phyloP scores from a whole-genome alignment of 352 stramenopile genomes.

The Pythium oligandrum region DNA sequence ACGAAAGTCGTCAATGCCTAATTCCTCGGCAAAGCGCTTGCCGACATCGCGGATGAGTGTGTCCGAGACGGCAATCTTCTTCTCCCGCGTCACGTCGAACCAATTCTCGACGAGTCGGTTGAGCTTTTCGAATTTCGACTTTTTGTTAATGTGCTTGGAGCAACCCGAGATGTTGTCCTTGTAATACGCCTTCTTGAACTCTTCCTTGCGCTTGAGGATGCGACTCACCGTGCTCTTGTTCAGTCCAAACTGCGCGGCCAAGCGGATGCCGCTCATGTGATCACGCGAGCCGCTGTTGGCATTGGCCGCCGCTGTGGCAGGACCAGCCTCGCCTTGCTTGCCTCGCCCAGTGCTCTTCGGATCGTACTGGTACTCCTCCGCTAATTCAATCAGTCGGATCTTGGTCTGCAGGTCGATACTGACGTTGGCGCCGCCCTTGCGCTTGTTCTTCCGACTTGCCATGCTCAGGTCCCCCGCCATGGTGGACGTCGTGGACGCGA shows the following conservation, averaged over 20 bases:
- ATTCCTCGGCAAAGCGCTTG: constrained; percentile 64
- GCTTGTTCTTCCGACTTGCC: constrained; percentile 24
- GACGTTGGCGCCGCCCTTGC: constrained; percentile 53
- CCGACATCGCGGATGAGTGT: constrained; percentile 73
- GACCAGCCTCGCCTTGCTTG: constrained; percentile 25
- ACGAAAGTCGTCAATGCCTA: constrained; percentile 71
- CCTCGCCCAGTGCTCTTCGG: constrained; percentile 40
- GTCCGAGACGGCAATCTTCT: constrained; percentile 63
- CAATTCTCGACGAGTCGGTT: constrained; percentile 79
- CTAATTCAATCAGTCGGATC: constrained; percentile 79
- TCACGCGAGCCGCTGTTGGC: constrained; percentile 23
- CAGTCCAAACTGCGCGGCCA: constrained; percentile 69
- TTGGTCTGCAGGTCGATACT: constrained; percentile 83
- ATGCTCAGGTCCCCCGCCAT: neutral
- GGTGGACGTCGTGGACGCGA: neutral
- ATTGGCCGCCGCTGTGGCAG: neutral
- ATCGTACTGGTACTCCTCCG: constrained; percentile 79
- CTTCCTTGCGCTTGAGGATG: constrained; percentile 83
- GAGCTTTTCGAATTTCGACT: constrained; percentile 83
- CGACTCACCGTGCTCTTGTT: constrained; percentile 83
- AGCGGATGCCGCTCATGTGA: constrained; percentile 64
- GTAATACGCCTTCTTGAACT: constrained; percentile 86
- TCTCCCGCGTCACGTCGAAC: constrained; percentile 77
- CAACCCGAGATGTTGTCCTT: constrained; percentile 80
- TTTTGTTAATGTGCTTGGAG: constrained; percentile 87